phyloP scores from a whole-genome alignment of 2,329 filamentous ascomycete genomes.

The Xylaria sp. region DNA sequence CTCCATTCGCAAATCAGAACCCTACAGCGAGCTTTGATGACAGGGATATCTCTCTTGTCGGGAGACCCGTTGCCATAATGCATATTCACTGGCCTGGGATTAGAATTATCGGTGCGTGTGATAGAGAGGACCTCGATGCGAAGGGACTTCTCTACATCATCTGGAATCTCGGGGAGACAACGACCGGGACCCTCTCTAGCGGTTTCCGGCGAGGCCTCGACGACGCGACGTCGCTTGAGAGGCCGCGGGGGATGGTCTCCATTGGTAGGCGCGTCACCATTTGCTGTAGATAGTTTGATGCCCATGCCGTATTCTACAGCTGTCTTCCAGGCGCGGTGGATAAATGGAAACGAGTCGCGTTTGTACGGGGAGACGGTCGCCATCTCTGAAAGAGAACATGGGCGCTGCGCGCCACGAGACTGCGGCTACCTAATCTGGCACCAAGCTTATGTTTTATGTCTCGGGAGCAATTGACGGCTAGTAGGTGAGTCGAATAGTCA shows the following conservation, averaged over 20 bases:
- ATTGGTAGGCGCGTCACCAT: constrained; percentile 52
- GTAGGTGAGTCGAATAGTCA: background rate
- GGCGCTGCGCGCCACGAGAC: constrained; percentile 48
- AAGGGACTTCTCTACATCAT: constrained; percentile 55
- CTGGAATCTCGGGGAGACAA: constrained; percentile 42
- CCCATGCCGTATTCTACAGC: constrained; percentile 62
- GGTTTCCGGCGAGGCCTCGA: constrained; percentile 53
- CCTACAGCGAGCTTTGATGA: constrained; percentile 57
- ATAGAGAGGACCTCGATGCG: constrained; percentile 66
- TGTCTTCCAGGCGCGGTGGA: constrained; percentile 65
- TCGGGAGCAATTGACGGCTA: background rate
- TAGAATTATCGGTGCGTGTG: constrained; percentile 60
- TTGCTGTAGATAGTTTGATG: constrained; percentile 55
- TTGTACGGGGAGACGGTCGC: constrained; percentile 59
- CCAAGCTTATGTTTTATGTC: constrained; percentile 32
- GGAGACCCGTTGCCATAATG: constrained; percentile 53
- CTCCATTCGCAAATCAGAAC: constrained; percentile 54
- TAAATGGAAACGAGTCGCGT: constrained; percentile 62
- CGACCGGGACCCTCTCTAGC: constrained; percentile 42
- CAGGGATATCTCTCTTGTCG: constrained; percentile 51
- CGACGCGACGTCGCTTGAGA: constrained; percentile 63
- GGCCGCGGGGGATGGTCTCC: constrained; percentile 55
- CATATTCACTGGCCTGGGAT: constrained; percentile 51
- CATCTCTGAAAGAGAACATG: constrained; percentile 58
- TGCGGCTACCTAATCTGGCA: constrained; percentile 42